A percentile compares a stretch with the other conserved stretches of the same genome.
These are phyloP conservation scores for Saussurea involucrata DNA, from an alignment of 129 eudicot genomes.

Conservation along the genomic window DNA sequence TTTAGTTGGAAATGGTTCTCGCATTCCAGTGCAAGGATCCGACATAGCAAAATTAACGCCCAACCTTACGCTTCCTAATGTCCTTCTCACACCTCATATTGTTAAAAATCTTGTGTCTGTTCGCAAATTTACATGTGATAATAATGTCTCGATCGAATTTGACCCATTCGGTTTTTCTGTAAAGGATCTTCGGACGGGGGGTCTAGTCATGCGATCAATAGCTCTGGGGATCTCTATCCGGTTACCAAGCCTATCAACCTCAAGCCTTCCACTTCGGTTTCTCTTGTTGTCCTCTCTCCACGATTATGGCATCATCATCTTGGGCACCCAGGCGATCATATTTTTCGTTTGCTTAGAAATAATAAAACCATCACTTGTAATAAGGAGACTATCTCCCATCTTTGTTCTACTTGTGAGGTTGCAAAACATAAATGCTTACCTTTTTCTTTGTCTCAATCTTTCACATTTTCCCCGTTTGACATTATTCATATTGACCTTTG, in stretches of 20 bases:
- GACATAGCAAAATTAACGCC: not conserved
- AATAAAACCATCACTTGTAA: not conserved
- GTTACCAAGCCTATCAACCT: not conserved
- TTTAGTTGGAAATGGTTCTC: no score
- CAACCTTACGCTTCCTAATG: not conserved
- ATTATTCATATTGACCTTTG: slow-evolving; percentile 19
- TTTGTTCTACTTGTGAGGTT: slow-evolving; percentile 11
- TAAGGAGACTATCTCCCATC: not conserved
- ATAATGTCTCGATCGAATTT: not conserved
- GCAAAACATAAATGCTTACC: slow-evolving; percentile 5
- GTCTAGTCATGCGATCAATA: slow-evolving; percentile 12
- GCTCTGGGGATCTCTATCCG: slow-evolving; percentile 14
- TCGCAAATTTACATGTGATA: not conserved
- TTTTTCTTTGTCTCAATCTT: not conserved
- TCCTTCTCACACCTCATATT: slow-evolving; percentile 8
- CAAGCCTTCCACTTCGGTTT: not conserved
- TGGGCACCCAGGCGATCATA: slow-evolving; percentile 12
- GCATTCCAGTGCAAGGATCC: not conserved
- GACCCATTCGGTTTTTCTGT: not conserved
- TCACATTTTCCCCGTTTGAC: not conserved
- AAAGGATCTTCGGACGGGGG: slow-evolving; percentile 23
- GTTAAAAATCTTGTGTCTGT: slow-evolving; percentile 18
- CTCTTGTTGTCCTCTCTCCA: not conserved
- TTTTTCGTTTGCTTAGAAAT: not conserved
- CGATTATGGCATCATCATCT: slow-evolving; percentile 20